These are phyloP conservation scores for Pseudocercospora pini-densiflorae DNA, from an alignment of 2,329 filamentous ascomycete species.

Conservation along the genomic window DNA sequence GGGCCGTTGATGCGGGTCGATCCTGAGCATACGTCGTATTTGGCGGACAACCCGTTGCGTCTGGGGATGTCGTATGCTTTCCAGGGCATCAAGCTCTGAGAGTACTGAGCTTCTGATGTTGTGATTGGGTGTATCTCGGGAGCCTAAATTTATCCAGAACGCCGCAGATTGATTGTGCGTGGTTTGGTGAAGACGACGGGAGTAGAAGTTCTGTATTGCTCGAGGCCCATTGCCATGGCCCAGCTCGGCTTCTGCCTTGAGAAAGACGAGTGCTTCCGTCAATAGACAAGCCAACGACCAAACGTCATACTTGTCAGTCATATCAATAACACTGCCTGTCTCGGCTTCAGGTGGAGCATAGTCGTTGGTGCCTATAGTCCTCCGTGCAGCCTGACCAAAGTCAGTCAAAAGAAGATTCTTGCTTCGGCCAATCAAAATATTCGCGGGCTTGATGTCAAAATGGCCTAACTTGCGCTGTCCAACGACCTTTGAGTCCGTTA, in stretches of 20 bases:
- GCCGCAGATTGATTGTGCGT: constrained; percentile 8
- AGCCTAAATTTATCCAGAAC: constrained; percentile 10
- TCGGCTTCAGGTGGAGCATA: constrained; percentile 3
- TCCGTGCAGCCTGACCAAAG: constrained; percentile 11
- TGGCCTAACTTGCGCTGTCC: constrained; percentile 7
- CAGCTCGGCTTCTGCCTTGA: constrained; percentile 4
- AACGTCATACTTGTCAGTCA: constrained; percentile 8
- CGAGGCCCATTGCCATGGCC: neutral
- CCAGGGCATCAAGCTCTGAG: neutral
- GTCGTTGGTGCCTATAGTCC: constrained; percentile 9
- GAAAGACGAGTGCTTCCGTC: constrained; percentile 7
- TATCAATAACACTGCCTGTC: neutral
- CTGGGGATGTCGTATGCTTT: constrained; percentile 11
- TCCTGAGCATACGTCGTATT: constrained; percentile 5
- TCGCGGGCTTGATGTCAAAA: constrained; percentile 18
- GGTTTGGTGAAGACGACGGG: constrained; percentile 6
- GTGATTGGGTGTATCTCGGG: neutral
- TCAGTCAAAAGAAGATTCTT: constrained; percentile 14
- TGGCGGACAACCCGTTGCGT: constrained; percentile 12
- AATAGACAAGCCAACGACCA: constrained; percentile 15
- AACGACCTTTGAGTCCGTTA: neutral
- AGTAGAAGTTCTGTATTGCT: constrained; percentile 15
- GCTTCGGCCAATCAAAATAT: constrained; percentile 10
- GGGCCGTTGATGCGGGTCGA: constrained; percentile 2
- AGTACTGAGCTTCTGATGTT: neutral